These are phyloP conservation scores for Capronia americana DNA, from an alignment of 2,329 filamentous ascomycete genomes.

Conservation along the genomic window DNA sequence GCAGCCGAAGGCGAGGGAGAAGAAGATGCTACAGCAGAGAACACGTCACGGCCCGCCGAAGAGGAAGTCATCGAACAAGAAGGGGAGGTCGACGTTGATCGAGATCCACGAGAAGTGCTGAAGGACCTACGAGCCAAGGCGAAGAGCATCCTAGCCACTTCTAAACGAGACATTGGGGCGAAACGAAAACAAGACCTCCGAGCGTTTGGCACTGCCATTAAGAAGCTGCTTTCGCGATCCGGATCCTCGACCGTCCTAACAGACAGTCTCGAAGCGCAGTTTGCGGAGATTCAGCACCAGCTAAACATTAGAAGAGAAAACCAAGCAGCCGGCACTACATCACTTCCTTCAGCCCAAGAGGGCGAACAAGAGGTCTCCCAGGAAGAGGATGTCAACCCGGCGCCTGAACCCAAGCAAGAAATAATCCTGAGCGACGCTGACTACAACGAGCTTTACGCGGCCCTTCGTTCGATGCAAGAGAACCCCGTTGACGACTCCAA, in stretches of 20 bases:
- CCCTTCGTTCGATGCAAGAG: conserved; percentile 69
- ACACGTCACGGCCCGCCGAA: conserved; percentile 29
- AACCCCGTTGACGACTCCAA: conserved; percentile 79
- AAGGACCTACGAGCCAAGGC: conserved; percentile 63
- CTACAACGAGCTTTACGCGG: conserved; percentile 56
- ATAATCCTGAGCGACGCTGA: conserved; percentile 57
- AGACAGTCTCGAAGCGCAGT: conserved; percentile 61
- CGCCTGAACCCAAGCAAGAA: conserved; percentile 47
- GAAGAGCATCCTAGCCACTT: conserved; percentile 63
- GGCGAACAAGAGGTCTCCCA: conserved; percentile 20
- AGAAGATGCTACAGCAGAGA: conserved; percentile 38
- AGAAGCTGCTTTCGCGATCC: conserved; percentile 66
- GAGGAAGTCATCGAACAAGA: conserved; percentile 38
- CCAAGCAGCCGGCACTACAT: conserved; percentile 31
- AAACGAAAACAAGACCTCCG: conserved; percentile 79
- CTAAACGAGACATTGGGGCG: conserved; percentile 64
- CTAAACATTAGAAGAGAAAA: conserved; percentile 50
- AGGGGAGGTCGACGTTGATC: conserved; percentile 50
- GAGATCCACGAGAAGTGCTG: conserved; percentile 56
- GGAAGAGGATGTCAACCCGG: conserved; percentile 42
- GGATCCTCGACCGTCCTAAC: conserved; percentile 50
- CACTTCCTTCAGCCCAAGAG: conserved; percentile 27
- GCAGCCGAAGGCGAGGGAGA: conserved; percentile 35
- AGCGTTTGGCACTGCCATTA: conserved; percentile 70
- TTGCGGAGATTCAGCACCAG: conserved; percentile 58